A percentile compares a stretch with the other conserved stretches of the same genome.
Evolutionary conservation across 768 basidiomycete genomes (phyloP).

Genomic region (Coprinopsis marcescibilis): DNA sequence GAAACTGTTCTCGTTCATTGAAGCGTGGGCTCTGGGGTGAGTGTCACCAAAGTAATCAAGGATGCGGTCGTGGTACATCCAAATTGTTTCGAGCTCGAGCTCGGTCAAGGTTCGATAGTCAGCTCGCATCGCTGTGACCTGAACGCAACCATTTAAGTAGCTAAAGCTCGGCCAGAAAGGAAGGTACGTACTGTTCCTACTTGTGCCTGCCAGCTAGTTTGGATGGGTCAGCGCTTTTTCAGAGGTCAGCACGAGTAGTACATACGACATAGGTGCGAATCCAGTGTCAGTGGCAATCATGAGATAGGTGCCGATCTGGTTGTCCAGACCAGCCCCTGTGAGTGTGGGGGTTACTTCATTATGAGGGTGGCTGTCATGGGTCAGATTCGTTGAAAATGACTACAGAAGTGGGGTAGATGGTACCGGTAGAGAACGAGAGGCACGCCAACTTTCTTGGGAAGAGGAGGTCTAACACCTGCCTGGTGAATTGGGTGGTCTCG

Average conservation of each 20-base stretch:
- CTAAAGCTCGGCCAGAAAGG: too few relatives aligned
- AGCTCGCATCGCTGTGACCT: constrained; percentile 1
- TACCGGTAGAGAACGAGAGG: constrained; percentile 1
- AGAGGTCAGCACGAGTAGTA: not conserved
- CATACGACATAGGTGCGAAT: not conserved
- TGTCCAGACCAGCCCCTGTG: not conserved
- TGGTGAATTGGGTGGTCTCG: not conserved
- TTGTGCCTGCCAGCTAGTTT: not conserved
- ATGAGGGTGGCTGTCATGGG: not conserved
- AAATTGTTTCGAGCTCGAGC: not conserved
- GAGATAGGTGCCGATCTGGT: constrained; percentile 3
- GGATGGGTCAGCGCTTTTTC: not conserved
- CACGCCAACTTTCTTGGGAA: constrained; percentile 2
- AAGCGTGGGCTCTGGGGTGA: not conserved
- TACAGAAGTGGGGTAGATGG: not conserved
- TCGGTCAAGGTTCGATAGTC: not conserved
- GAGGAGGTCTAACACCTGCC: not conserved
- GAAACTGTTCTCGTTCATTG: not conserved
- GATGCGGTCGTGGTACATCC: constrained; percentile 5
- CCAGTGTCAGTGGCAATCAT: not conserved
- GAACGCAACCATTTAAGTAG: too few relatives aligned
- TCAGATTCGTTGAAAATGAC: not conserved
- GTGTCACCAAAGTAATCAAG: not conserved
- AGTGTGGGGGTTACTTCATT: too few relatives aligned
- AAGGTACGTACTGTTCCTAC: not conserved